These are phyloP conservation scores for Coniochaeta ligniaria DNA, from an alignment of 2,329 filamentous ascomycete genomes.

Conservation along the genomic window DNA sequence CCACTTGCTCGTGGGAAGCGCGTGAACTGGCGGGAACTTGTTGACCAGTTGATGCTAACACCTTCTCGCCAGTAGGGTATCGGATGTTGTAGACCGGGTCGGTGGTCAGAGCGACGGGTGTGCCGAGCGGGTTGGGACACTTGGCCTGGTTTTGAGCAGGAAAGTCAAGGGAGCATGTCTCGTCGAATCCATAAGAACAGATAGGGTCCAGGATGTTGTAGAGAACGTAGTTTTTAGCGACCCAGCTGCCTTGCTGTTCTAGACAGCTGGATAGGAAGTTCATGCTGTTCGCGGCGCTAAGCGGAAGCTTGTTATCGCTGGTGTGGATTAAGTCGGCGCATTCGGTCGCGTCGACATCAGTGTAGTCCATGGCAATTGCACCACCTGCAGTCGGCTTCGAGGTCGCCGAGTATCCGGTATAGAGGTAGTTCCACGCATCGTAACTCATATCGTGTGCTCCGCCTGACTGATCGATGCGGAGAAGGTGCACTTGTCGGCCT, in stretches of 20 bases:
- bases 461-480: slow-evolving; percentile 17
- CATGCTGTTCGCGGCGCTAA: slow-evolving; percentile 2
- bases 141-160: slow-evolving; percentile 36
- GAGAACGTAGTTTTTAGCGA: not conserved
- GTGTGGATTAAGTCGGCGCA: not conserved
- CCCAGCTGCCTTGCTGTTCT: not conserved
- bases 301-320: not conserved
- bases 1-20: not conserved
- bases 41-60: slow-evolving; percentile 18
- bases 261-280: slow-evolving; percentile 1
- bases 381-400: slow-evolving; percentile 4
- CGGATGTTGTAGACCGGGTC: slow-evolving; percentile 42
- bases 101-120: slow-evolving; percentile 19
- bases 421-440: slow-evolving; percentile 8
- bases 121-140: slow-evolving; percentile 39
- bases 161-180: not conserved
- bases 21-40: not conserved
- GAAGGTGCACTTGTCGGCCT: slow-evolving; percentile 15
- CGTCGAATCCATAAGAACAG: not conserved
- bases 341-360: not conserved
- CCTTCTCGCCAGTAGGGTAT: slow-evolving; percentile 39
- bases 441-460: slow-evolving; percentile 11
- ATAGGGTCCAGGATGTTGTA: slow-evolving; percentile 1
- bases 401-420: slow-evolving; percentile 5
- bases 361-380: not conserved